Percentiles rank a stretch among this genome's conserved stretches.
Conservation (phyloP, 1,284 basidiomycete species). For the Trametes sp. region DNA sequence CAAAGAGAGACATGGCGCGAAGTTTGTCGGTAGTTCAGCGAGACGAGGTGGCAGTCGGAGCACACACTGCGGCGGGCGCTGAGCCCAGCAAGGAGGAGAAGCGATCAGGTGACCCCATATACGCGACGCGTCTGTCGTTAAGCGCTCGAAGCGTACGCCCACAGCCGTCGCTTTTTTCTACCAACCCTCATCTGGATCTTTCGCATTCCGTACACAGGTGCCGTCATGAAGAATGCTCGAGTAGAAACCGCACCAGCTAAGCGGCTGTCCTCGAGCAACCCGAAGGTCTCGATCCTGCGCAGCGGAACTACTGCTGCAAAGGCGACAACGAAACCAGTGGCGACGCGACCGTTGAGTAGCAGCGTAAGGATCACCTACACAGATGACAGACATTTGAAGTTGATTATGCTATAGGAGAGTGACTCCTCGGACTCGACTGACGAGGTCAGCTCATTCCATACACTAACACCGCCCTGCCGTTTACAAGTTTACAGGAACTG, state of each 20-base stretch:
- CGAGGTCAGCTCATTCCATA: no score
- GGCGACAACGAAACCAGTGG: neutral
- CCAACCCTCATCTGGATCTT: neutral
- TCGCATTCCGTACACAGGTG: no score
- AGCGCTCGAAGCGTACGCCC: neutral
- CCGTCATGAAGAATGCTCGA: neutral
- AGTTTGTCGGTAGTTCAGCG: neutral
- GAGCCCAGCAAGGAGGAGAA: neutral
- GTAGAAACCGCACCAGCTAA: neutral
- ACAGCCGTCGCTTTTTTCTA: neutral
- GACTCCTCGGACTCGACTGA: neutral
- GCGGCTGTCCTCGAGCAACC: neutral
- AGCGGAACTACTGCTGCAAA: neutral
- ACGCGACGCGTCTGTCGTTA: conserved; percentile 3
- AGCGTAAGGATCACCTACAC: no score
- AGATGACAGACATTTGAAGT: no score
- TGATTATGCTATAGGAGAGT: neutral
- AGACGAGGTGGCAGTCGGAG: neutral
- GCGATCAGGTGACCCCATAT: conserved; percentile 6
- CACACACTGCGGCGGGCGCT: neutral
- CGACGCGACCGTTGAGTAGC: neutral
- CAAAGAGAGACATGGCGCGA: conserved; percentile 59
- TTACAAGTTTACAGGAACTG: conserved; percentile 51
- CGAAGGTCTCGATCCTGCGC: neutral
- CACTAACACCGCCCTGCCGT: no score